Conservation (phyloP, 345 rosid genomes). For the Excoecaria agallocha region DNA sequence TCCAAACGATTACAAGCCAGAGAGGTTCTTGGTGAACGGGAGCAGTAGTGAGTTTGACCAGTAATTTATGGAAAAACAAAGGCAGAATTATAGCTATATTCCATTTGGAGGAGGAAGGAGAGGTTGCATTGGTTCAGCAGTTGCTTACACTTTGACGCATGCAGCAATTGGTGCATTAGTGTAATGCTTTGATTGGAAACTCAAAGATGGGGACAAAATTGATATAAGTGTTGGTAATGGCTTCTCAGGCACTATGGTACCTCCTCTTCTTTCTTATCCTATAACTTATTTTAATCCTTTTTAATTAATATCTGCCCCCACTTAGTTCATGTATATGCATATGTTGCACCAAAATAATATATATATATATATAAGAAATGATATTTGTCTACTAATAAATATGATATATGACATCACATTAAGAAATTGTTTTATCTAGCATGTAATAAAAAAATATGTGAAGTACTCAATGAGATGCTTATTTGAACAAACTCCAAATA, state of each 20-base stretch:
- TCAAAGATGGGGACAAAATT: conserved; percentile 24
- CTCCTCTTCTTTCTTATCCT: conserved; percentile 46
- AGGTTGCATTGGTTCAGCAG: conserved; percentile 26
- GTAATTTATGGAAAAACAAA: conserved; percentile 19
- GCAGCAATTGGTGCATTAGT: conserved; percentile 32
- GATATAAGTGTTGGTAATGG: conserved; percentile 21
- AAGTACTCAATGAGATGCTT: too few relatives aligned
- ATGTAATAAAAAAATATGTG: too few relatives aligned
- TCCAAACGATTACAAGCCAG: conserved; percentile 38
- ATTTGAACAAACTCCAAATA: too few relatives aligned
- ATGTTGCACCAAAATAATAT: too few relatives aligned
- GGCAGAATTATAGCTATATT: conserved; percentile 31
- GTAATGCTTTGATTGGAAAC: conserved; percentile 52
- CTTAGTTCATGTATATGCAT: too few relatives aligned
- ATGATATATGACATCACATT: too few relatives aligned
- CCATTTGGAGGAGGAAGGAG: conserved; percentile 53
- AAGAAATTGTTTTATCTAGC: too few relatives aligned
- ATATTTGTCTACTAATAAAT: too few relatives aligned
- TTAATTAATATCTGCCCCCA: neutral
- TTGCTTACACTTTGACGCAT: conserved; percentile 32
- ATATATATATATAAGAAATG: too few relatives aligned
- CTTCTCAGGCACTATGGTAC: conserved; percentile 44
- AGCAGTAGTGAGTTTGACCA: neutral
- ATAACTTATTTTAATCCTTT: conserved; percentile 28
- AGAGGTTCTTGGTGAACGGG: conserved; percentile 25